Percentiles rank a stretch among this genome's conserved stretches.
phyloP scores from a whole-genome alignment of 75 land plant species.

The Sequoia sempervirens region DNA sequence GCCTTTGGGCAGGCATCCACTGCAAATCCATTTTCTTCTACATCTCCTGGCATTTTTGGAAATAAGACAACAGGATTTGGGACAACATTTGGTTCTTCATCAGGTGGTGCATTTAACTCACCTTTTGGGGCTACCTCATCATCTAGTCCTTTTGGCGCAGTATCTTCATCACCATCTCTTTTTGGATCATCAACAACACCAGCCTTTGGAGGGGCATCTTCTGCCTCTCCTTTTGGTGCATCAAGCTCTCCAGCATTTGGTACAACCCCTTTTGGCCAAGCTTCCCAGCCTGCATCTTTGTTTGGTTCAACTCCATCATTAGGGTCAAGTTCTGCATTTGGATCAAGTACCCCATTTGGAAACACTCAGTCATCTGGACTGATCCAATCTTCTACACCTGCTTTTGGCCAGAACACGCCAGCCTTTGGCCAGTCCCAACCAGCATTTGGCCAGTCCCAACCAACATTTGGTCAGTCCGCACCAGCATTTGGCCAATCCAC shows the following conservation, averaged over 20 bases:
- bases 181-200: conserved; percentile 43
- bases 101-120: conserved; percentile 30
- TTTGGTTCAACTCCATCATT: conserved; percentile 49
- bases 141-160: conserved; percentile 47
- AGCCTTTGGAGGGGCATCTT: conserved; percentile 22
- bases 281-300: conserved; percentile 19
- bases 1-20: conserved; percentile 29
- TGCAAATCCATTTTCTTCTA: conserved; percentile 49
- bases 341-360: conserved; percentile 48
- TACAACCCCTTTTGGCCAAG: conserved; percentile 14
- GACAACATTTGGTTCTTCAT: conserved; percentile 33
- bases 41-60: conserved; percentile 45
- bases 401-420: conserved; percentile 45
- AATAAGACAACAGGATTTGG: conserved; percentile 33
- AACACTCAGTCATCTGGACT: conserved; percentile 60
- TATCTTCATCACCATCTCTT: conserved; percentile 41
- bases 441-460: conserved; percentile 31
- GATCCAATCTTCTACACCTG: conserved; percentile 14
- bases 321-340: conserved; percentile 47
- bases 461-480: conserved; percentile 65
- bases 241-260: conserved; percentile 1
- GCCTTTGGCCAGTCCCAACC: conserved; percentile 1
- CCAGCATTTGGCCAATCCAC: conserved; percentile 25
- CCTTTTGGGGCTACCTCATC: conserved; percentile 29
- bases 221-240: no score